phyloP scores from a whole-genome alignment of 2,329 filamentous ascomycete species.

The Anthostomella pinea region DNA sequence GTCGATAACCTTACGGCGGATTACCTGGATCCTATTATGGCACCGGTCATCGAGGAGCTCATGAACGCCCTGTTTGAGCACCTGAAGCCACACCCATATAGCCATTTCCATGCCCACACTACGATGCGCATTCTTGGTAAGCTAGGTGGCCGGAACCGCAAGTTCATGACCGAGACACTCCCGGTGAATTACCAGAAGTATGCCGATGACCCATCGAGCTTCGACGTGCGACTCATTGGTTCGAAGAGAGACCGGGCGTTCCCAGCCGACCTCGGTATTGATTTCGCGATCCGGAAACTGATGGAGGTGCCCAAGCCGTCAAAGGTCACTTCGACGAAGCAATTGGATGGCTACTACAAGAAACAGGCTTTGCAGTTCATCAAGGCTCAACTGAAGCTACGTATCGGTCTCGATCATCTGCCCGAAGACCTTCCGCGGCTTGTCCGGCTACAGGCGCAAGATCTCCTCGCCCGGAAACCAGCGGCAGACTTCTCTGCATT shows the following conservation, averaged over 20 bases:
- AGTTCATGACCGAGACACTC: slow-evolving; percentile 88
- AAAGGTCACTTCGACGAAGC: slow-evolving; percentile 49
- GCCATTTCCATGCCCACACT: slow-evolving; percentile 95
- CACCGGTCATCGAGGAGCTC: slow-evolving; percentile 95
- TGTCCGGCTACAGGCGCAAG: slow-evolving; percentile 84
- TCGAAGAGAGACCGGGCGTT: slow-evolving; percentile 88
- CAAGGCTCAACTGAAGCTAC: slow-evolving; percentile 83
- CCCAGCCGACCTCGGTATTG: slow-evolving; percentile 80
- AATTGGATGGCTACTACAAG: slow-evolving; percentile 82
- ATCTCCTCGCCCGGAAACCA: slow-evolving; percentile 70
- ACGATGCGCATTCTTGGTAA: slow-evolving; percentile 98
- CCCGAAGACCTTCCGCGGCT: slow-evolving; percentile 86
- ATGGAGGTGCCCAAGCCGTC: slow-evolving; percentile 70
- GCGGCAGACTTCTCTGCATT: slow-evolving; percentile 70
- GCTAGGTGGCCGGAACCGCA: slow-evolving; percentile 89
- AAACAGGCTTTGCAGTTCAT: slow-evolving; percentile 87
- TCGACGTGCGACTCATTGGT: slow-evolving; percentile 85
- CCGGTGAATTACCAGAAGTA: slow-evolving; percentile 80
- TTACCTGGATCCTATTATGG: slow-evolving; percentile 98
- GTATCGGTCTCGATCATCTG: slow-evolving; percentile 81
- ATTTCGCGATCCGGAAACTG: slow-evolving; percentile 83
- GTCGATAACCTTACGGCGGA: slow-evolving; percentile 98
- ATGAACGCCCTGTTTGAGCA: slow-evolving; percentile 98
- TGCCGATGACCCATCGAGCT: slow-evolving; percentile 82
- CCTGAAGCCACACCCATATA: slow-evolving; percentile 88